These are phyloP conservation scores for Microcyclosporella mali DNA, from an alignment of 2,329 filamentous ascomycete species.

Conservation along the genomic window DNA sequence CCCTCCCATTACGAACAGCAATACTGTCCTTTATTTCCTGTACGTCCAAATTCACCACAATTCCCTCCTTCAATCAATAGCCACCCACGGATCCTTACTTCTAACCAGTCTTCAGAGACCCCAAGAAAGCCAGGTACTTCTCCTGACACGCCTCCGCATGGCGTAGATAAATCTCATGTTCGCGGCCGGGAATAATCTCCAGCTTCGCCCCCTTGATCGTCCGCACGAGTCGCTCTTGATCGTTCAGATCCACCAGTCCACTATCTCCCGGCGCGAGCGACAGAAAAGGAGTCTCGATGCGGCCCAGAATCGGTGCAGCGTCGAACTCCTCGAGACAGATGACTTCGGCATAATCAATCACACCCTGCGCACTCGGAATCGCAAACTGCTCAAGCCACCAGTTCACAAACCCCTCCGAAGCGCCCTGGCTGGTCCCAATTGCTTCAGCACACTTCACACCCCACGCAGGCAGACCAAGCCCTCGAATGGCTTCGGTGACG, in stretches of 20 bases:
- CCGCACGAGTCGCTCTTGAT: slow-evolving; percentile 22
- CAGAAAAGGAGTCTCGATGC: slow-evolving; percentile 29
- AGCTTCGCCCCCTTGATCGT: slow-evolving; percentile 20
- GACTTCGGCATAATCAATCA: slow-evolving; percentile 33
- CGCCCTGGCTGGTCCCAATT: slow-evolving; percentile 28
- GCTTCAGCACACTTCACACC: slow-evolving; percentile 26
- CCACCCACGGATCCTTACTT: too few species aligned
- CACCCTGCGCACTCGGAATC: slow-evolving; percentile 27
- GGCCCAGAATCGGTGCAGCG: slow-evolving; percentile 24
- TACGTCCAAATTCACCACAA: too few species aligned
- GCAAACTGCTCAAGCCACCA: slow-evolving; percentile 32
- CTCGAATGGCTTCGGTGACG: too few species aligned
- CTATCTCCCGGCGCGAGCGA: slow-evolving; percentile 32
- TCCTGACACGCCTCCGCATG: slow-evolving; percentile 25
- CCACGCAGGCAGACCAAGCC: too few species aligned
- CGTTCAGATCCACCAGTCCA: slow-evolving; percentile 28
- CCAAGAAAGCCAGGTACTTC: slow-evolving; percentile 38
- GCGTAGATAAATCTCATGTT: slow-evolving; percentile 34
- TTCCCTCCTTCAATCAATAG: too few species aligned
- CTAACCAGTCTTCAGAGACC: too few species aligned
- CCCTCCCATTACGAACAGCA: too few species aligned
- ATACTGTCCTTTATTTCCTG: too few species aligned
- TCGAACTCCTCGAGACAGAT: slow-evolving; percentile 27
- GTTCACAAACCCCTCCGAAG: slow-evolving; percentile 26
- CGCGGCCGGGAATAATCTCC: slow-evolving; percentile 26